Evolutionary conservation across 768 basidiomycete species (phyloP).

Genomic region (Calocera viscosa): DNA sequence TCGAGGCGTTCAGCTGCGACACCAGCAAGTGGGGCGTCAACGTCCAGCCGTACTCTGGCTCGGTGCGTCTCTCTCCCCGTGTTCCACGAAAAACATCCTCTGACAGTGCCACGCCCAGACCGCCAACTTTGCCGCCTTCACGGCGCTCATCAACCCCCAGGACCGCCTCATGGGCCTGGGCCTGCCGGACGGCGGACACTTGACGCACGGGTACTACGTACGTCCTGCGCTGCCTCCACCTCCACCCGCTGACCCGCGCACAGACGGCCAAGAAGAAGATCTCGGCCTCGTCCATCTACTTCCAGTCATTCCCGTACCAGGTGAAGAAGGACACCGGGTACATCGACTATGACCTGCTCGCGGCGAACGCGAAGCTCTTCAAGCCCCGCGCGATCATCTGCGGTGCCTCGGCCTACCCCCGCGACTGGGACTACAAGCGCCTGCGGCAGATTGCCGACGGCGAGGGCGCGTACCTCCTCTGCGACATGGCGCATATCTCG

Average conservation of each 20-base stretch:
- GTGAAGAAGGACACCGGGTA: conserved; percentile 72
- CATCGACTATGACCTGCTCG: conserved; percentile 74
- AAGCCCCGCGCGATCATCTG: conserved; percentile 93
- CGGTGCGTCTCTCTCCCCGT: conserved; percentile 39
- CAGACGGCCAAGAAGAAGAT: conserved; percentile 99
- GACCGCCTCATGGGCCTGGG: conserved; percentile 99
- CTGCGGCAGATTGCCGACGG: conserved; percentile 70
- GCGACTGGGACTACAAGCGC: conserved; percentile 89
- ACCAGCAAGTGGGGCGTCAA: conserved; percentile 92
- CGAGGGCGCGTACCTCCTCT: conserved; percentile 88
- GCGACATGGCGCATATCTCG: conserved; percentile 94
- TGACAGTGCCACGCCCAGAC: conserved; percentile 38
- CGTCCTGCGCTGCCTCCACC: conserved; percentile 22
- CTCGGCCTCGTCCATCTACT: conserved; percentile 99
- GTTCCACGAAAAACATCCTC: not conserved
- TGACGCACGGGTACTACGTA: conserved; percentile 95
- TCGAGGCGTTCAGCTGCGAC: conserved; percentile 92
- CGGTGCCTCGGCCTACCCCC: conserved; percentile 95
- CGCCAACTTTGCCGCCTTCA: conserved; percentile 94
- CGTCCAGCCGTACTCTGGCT: conserved; percentile 95
- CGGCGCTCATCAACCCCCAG: conserved; percentile 90
- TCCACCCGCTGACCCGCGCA: conserved; percentile 8
- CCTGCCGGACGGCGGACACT: conserved; percentile 91
- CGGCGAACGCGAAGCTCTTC: conserved; percentile 81
- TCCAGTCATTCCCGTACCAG: conserved; percentile 93